Percentiles rank a stretch among this genome's conserved stretches.
Conservation (phyloP, 2,329 filamentous ascomycete species). For the Ceratocystis cubensis region DNA sequence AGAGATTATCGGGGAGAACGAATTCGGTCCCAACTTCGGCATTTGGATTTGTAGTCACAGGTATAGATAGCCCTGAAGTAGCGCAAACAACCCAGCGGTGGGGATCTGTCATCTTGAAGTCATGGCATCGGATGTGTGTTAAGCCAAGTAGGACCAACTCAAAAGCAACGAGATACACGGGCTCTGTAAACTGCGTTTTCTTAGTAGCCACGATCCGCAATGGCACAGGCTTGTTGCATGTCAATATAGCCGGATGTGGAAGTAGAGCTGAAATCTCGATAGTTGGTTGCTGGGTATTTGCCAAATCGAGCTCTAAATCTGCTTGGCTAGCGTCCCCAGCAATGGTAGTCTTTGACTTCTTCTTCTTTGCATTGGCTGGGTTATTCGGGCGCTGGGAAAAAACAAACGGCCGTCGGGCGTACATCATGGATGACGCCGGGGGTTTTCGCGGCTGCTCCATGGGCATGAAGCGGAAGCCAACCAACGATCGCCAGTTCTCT, state of each 20-base stretch:
- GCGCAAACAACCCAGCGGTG: slow-evolving; percentile 66
- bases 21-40: slow-evolving; percentile 53
- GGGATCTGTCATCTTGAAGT: slow-evolving; percentile 55
- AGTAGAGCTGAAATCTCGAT: slow-evolving; percentile 68
- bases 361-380: neutral
- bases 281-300: slow-evolving; percentile 41
- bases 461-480: slow-evolving; percentile 74
- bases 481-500: slow-evolving; percentile 64
- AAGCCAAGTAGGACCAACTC: slow-evolving; percentile 72
- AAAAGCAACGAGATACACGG: slow-evolving; percentile 62
- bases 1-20: slow-evolving; percentile 56
- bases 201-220: slow-evolving; percentile 70
- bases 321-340: neutral
- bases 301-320: slow-evolving; percentile 14
- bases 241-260: slow-evolving; percentile 76
- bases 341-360: slow-evolving; percentile 17
- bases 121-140: slow-evolving; percentile 68
- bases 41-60: slow-evolving; percentile 46
- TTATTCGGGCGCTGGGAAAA: slow-evolving; percentile 35
- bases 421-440: slow-evolving; percentile 61
- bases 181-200: slow-evolving; percentile 53
- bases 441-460: slow-evolving; percentile 74
- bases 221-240: slow-evolving; percentile 76
- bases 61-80: slow-evolving; percentile 57
- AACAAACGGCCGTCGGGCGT: slow-evolving; percentile 58